phyloP scores from a whole-genome alignment of 208 protist species.

The Crithidia brevicula region DNA sequence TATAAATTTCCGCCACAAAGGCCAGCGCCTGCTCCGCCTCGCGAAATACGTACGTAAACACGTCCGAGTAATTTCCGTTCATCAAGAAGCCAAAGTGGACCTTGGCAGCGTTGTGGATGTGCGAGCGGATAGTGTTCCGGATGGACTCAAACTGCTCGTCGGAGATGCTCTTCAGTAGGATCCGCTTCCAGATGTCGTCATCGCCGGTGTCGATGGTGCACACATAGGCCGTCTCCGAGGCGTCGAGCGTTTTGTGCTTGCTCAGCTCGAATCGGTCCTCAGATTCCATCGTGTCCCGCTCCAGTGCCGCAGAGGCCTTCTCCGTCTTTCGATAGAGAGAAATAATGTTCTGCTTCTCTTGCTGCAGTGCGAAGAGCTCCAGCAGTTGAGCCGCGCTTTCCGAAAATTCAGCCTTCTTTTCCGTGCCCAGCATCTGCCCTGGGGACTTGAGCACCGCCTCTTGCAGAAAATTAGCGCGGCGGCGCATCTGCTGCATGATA shows the following conservation, averaged over 20 bases:
- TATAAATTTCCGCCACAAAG: constrained; percentile 81
- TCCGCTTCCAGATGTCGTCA: constrained; percentile 54
- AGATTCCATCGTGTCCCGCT: constrained; percentile 65
- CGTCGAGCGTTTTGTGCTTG: constrained; percentile 54
- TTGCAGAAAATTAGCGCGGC: constrained; percentile 23
- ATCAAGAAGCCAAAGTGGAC: constrained; percentile 80
- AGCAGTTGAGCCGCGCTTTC: constrained; percentile 51
- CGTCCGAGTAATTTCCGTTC: constrained; percentile 77
- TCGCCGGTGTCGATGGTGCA: constrained; percentile 82
- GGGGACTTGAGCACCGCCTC: constrained; percentile 12
- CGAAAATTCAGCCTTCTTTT: constrained; percentile 27
- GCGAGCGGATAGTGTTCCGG: constrained; percentile 43
- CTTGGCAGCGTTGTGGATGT: constrained; percentile 61
- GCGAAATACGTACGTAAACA: constrained; percentile 88
- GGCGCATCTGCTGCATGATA: constrained; percentile 30
- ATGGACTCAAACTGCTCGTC: constrained; percentile 56
- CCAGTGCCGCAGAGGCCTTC: constrained; percentile 44
- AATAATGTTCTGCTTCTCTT: constrained; percentile 58
- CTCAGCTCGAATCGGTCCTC: constrained; percentile 74
- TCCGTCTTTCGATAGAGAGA: constrained; percentile 49
- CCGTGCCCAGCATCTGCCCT: constrained; percentile 11
- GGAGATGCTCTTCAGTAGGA: constrained; percentile 40
- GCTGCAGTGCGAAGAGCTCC: constrained; percentile 55
- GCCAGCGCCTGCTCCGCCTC: constrained; percentile 75
- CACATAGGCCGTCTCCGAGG: constrained; percentile 68